Evolutionary conservation across 805 yeast genomes (phyloP), one percentile per base, ranked within the genome.

Genomic region (Vanderwaltozyma tropicalis): DNA sequence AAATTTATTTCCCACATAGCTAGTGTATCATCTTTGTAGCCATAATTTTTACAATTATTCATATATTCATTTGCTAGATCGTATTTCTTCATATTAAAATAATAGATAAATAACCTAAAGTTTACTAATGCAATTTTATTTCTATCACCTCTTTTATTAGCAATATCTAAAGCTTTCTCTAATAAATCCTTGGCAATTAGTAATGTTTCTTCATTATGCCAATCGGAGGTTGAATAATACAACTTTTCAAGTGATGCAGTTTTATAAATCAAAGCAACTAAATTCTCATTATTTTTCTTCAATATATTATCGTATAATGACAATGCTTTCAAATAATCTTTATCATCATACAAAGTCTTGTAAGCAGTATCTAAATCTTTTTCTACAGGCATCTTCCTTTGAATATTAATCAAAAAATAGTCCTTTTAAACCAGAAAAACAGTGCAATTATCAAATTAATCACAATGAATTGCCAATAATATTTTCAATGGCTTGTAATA

Each of bases 181-280:
- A 59, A 32, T 6, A 43, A 35, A 12, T 44, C 50, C 15, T 39
- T 31, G 0, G 75, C 64, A 47, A 69, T 72, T 3, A 59, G 57
- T 34, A 69, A 57, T 2, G 83, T 49, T 25, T 43, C 46, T 5
- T 47, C 76, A 17, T 53, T 55, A 31, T 71, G 74, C 56, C 64
- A 68, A 39, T 70, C 63, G 39, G 64, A 59, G 14, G 33, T 37
- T 5, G 57, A 56, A 40, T 46, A 59, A 35, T 57, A 57, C 32
- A 67, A 47, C 46, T 74, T 69, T 42, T 70, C 70, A 44, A 70
- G 60, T 4, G 71, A 66, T 14, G 67, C 70, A 11, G 80, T 63
- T 41, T 77, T 55, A 43, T 76, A 67, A 3, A 72, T 40, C 15
- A 64, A 60, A 0, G 80, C 73, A 30, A 55, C 60, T 34, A 71